Evolutionary conservation across 441 rosid genomes (phyloP), one percentile per base, ranked within the genome.

Genomic region (Eruca vesicaria): DNA sequence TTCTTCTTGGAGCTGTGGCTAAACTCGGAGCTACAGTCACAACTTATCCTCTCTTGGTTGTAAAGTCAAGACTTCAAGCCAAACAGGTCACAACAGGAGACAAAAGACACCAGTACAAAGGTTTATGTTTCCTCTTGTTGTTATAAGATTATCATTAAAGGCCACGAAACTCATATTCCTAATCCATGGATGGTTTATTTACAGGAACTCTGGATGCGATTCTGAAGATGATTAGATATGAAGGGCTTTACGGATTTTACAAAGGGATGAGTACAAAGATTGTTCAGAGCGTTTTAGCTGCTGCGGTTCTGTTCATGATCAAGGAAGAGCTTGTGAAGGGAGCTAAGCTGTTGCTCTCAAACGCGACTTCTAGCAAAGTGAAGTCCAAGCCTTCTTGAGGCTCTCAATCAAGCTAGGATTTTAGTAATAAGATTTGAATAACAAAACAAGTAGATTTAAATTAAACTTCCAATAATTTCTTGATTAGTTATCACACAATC

Each of bases 261-360:
- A 89, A 93, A 78, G 99, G 99, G 35, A 95, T 95, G 98, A 85
- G 89, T 82, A 91, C 98, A 3, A 93, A 93, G 82, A 91, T 95
- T 23, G 82, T 84, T 2, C 99, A 95, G 76, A 95, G 98, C 48
- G 98, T 93, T 69, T 90, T 95, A n/a, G 92, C 97, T 1, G 96
- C 98, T 58, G 96, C 98, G n/a, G 89, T 91, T 12, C 79, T 95
- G 75, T 95, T 95, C 88, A 90, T 90, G 98, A 74, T 93, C 23
- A 93, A 95, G 84, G 99, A 89, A 80, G 98, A 93, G 79, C 91
- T 93, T 11, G 96, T 93, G 21, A 85, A 78, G 69, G 89, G 93
- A 23, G 85, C 84, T 26, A 88, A 88, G 57, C 19, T 81, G 10
- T 75, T 91, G 75, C 93, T 95, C 53, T 71, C 81, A 2, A 82